Percentiles rank a stretch among this genome's conserved stretches.
Evolutionary conservation across 139 green algal species (phyloP).

Genomic region (Desmodesmus armatus): DNA sequence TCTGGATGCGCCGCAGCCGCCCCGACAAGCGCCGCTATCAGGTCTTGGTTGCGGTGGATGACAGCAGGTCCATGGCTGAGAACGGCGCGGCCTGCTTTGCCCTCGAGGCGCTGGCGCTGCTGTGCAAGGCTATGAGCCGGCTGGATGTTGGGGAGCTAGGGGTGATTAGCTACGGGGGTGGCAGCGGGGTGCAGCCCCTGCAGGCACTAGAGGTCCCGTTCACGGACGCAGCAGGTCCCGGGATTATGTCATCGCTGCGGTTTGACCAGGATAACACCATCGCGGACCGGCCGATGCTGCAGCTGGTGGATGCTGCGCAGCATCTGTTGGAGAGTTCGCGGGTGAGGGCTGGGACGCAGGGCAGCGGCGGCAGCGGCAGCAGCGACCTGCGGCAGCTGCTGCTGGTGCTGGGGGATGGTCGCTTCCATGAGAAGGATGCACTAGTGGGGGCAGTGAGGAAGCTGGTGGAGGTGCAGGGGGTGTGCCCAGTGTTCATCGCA

Average conservation of each 20-base stretch:
- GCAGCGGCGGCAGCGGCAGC: conserved; percentile 25
- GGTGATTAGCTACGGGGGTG: conserved; percentile 92
- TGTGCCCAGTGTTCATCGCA: conserved; percentile 94
- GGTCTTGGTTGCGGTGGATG: conserved; percentile 87
- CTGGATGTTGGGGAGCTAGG: conserved; percentile 94
- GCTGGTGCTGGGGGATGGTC: conserved; percentile 96
- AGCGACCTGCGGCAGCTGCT: conserved; percentile 93
- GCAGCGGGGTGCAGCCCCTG: conserved; percentile 74
- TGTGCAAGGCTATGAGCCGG: conserved; percentile 89
- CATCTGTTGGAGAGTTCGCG: conserved; percentile 80
- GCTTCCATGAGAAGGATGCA: conserved; percentile 96
- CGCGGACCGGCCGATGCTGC: conserved; percentile 89
- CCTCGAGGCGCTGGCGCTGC: conserved; percentile 89
- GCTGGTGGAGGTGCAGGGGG: conserved; percentile 68
- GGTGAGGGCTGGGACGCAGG: conserved; percentile 47
- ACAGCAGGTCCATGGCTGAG: conserved; percentile 95
- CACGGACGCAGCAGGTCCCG: conserved; percentile 81
- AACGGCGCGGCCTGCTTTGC: conserved; percentile 89
- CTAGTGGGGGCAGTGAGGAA: conserved; percentile 76
- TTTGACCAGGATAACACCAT: conserved; percentile 97
- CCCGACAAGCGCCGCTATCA: conserved; percentile 97
- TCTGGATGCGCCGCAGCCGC: conserved; percentile 95
- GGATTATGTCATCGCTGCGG: conserved; percentile 74
- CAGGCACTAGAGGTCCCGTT: conserved; percentile 92
- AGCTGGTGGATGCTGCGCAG: conserved; percentile 83